Conservation (phyloP, 805 yeast genomes). For the Torulaspora microellipsoides region DNA sequence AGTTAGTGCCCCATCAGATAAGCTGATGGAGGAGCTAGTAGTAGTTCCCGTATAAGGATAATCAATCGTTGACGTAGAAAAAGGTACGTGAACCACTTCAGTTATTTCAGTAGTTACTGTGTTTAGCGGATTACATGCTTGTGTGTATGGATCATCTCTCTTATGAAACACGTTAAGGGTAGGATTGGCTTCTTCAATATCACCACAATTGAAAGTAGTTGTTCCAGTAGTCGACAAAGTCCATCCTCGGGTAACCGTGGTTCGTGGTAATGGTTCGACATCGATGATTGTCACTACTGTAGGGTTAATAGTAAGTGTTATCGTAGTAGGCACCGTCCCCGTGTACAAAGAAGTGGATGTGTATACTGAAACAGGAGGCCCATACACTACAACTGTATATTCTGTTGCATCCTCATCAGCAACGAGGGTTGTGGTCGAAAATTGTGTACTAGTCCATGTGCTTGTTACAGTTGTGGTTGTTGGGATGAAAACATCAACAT, state of each 20-base stretch:
- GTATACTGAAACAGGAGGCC: constrained; percentile 7
- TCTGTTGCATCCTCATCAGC: constrained; percentile 1
- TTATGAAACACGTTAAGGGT: constrained; percentile 8
- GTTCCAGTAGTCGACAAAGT: constrained; percentile 4
- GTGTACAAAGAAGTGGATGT: constrained; percentile 7
- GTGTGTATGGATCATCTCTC: constrained; percentile 12
- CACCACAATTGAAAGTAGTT: constrained; percentile 11
- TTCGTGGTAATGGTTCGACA: constrained; percentile 9
- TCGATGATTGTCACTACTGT: constrained; percentile 7
- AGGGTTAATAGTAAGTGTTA: constrained; percentile 5
- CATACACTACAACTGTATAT: constrained; percentile 8
- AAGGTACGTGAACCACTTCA: constrained; percentile 10
- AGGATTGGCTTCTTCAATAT: constrained; percentile 7
- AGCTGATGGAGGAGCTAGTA: constrained; percentile 6
- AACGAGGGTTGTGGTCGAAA: constrained; percentile 4
- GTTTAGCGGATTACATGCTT: constrained; percentile 7
- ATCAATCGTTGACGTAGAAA: constrained; percentile 6
- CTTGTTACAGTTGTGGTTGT: constrained; percentile 9
- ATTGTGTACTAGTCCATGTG: constrained; percentile 2
- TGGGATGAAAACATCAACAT: constrained; percentile 7
- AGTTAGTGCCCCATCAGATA: constrained; percentile 9
- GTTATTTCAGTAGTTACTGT: constrained; percentile 10
- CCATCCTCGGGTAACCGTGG: constrained; percentile 12
- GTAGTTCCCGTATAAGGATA: constrained; percentile 8
- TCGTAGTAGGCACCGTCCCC: constrained; percentile 1